Evolutionary conservation across 2,329 filamentous ascomycete genomes (phyloP).

Genomic region (Pseudocercospora pini-densiflorae): DNA sequence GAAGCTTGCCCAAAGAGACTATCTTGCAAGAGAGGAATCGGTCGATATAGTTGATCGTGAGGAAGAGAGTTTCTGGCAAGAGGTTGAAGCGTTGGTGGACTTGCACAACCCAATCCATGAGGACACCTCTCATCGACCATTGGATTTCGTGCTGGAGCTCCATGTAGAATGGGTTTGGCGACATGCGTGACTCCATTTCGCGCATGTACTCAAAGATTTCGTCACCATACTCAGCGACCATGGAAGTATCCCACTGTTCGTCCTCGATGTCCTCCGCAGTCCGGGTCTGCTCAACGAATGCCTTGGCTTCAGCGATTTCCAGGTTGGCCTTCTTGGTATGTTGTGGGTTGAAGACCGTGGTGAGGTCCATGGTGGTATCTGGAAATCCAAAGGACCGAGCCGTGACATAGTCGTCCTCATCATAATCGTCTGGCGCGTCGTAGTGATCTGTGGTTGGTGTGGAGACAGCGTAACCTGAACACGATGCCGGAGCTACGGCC

Average conservation of each 20-base stretch:
- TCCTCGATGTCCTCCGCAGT: constrained; percentile 80
- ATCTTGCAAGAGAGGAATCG: constrained; percentile 94
- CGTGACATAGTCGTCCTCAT: constrained; percentile 72
- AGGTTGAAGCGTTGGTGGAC: constrained; percentile 91
- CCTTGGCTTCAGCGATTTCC: constrained; percentile 72
- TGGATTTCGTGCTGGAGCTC: constrained; percentile 93
- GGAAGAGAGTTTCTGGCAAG: constrained; percentile 91
- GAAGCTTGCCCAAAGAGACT: constrained; percentile 91
- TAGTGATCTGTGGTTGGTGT: constrained; percentile 27
- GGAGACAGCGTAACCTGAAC: constrained; percentile 15
- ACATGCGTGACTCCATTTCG: constrained; percentile 81
- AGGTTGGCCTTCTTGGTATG: constrained; percentile 69
- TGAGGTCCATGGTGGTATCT: constrained; percentile 69
- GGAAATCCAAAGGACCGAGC: constrained; percentile 78
- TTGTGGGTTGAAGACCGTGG: constrained; percentile 66
- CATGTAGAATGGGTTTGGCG: constrained; percentile 95
- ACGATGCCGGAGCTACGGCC: not conserved
- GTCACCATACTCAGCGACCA: constrained; percentile 96
- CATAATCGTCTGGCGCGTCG: constrained; percentile 68
- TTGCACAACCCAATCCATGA: constrained; percentile 98
- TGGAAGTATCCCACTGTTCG: constrained; percentile 90
- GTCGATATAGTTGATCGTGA: constrained; percentile 96
- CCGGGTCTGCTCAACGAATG: constrained; percentile 68
- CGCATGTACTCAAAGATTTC: constrained; percentile 96
- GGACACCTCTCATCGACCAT: constrained; percentile 96